Percentiles rank a stretch among this genome's conserved stretches.
Conservation (phyloP, 2,329 filamentous ascomycete genomes). For the Myriosclerotinia scirpicola region DNA sequence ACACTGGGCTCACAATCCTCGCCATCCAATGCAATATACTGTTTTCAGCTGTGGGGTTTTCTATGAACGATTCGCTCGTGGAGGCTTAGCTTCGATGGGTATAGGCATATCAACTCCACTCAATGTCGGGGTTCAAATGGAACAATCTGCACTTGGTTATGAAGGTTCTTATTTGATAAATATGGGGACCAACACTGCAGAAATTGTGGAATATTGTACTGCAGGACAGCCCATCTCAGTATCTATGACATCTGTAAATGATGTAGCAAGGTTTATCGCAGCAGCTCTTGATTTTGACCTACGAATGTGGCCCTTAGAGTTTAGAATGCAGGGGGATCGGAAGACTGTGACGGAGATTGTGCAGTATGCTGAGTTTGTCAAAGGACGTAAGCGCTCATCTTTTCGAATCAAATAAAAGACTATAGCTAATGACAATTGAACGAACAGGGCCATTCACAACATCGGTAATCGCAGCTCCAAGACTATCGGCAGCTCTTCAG, state of each 20-base stretch:
- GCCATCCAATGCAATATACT: constrained; percentile 62
- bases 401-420: constrained; percentile 8
- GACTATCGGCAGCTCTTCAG: constrained; percentile 30
- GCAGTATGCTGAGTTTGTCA: constrained; percentile 48
- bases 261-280: constrained; percentile 69
- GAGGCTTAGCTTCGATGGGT: constrained; percentile 59
- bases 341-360: constrained; percentile 62
- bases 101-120: constrained; percentile 54
- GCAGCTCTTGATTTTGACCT: constrained; percentile 64
- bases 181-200: constrained; percentile 56
- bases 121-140: too few relatives aligned
- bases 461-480: constrained; percentile 31
- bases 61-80: constrained; percentile 72
- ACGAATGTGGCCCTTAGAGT: constrained; percentile 64
- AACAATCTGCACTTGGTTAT: constrained; percentile 44
- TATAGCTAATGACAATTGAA: constrained; percentile 16
- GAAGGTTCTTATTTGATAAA: constrained; percentile 69
- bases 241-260: constrained; percentile 67
- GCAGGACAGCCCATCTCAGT: constrained; percentile 54
- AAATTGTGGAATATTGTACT: constrained; percentile 57
- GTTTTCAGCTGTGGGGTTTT: constrained; percentile 73
- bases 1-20: constrained; percentile 50
- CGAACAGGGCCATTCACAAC: constrained; percentile 29
- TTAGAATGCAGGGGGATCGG: constrained; percentile 67
- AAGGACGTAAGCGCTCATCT: constrained; percentile 46